Evolutionary conservation across 148 eudicot species (phyloP), one percentile per base, ranked within the genome.

Genomic region (Rhododendron griersonianum): DNA sequence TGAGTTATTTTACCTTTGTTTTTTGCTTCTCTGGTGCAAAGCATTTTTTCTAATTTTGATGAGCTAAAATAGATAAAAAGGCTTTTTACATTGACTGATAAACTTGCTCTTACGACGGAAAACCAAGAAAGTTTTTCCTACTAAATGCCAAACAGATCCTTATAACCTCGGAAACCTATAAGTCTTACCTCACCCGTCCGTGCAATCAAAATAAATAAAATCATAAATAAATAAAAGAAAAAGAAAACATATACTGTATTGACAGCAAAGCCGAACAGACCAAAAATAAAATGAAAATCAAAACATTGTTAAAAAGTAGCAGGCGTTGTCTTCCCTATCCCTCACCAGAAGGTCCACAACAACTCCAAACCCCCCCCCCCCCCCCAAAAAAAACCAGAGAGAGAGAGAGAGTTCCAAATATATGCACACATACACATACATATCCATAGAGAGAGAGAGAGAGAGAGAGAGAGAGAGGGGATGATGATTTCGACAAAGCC

Each of bases 401-500:
- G 75, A 30, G 39, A 71, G 76, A 30, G 39, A 71, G 76, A 47
- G 23, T 4, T 10, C 10, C 19, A 14, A 53, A 53, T 15, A 53
- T 14, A 53, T 53, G 19, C 59, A 53, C 59, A 6, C 7, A 21
- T 21, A 61, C 7, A 61, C n/a, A 23, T 8, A 23, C 25, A 21
- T 9, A 21, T 6, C 21, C 10, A 63, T 3, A 48, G 59, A 48
- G 41, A 80, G 5, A 50, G 23, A 80, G 9, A 48, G 82, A 48
- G 19, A 2, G 41, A 6, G 39, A 2, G 41, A 6, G 39, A 30
- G 45, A 13, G 16, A 2, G 33, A 30, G 45, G 10, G 83, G 35
- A 92, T 93, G 94, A 91, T 88, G 90, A 84, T 81, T 84, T 82
- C 87, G 41, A 86, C 93, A 33, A 96, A 94, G 50, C 89, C 98